Base-by-base conservation (phyloP, 106 monocot species). In the Apostasia shenzhenica region DNA sequence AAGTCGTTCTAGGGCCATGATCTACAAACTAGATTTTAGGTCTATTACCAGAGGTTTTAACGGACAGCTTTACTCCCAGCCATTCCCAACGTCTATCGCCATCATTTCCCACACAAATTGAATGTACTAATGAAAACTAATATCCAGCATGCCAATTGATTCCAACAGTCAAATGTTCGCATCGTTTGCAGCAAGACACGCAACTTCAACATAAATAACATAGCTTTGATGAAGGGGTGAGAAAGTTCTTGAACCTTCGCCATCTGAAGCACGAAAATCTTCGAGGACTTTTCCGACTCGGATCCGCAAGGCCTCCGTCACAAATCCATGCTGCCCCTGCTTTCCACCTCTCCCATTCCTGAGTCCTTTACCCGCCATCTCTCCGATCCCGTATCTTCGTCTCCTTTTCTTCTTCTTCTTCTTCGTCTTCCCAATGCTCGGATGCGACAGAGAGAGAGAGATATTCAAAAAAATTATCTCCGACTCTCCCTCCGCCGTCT, bases 221-320 rank as follows among this genome's bases (percentile, higher is more conserved):
- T 5, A n/a, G 48, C 14, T 14, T 48, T 5, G 37, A 48, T 48
- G 13, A 11, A 48, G 48, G 41, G 44, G 45, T 5, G 7, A 2
- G 46, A 7, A 46, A 63, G 7, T n/a, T 63, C 26, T 50, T 52
- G 12, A 61, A 90, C 92, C 88, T 79, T 85, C 52, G 1, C 43
- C 73, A 53, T 82, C 69, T 13, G 92, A 85, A 1, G 37, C 61
- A 2, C 71, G 76, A 72, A 92, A 92, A 37, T 85, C 92, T 60
- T 88, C 82, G 48, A 92, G 74, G 37, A 71, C 37, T 61, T 85
- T 88, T 5, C 39, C 11, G 67, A 88, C 52, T 42, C 70, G 75
- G 37, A 88, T 63, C 43, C 79, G 80, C 7, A 72, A 67, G 68
- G 74, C 72, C 58, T 92, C 88, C 3, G 61, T 66, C 51, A 92